phyloP scores from a whole-genome alignment of 331 rosid species.

The Phaseolus coccineus region DNA sequence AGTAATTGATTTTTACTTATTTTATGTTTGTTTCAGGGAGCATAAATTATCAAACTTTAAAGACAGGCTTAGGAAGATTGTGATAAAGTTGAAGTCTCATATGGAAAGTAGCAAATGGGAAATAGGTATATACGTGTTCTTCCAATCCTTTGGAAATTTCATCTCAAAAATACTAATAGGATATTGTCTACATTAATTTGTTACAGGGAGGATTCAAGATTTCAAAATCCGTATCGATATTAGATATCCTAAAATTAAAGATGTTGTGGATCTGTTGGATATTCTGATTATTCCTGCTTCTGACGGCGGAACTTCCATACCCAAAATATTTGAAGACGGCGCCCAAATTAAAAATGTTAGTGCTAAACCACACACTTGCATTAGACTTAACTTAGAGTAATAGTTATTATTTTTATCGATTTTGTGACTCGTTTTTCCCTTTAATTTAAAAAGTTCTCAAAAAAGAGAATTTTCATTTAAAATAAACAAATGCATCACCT shows the following conservation, averaged over 20 bases:
- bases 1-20: background rate
- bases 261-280: conserved; percentile 43
- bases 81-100: background rate
- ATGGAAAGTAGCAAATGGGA: background rate
- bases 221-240: background rate
- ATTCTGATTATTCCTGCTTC: conserved; percentile 24
- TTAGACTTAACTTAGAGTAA: background rate
- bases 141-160: background rate
- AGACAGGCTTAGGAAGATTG: conserved; percentile 2
- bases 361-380: background rate
- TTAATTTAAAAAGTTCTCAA: too few species aligned
- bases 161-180: background rate
- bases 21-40: conserved; percentile 30
- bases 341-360: conserved; percentile 23
- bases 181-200: background rate
- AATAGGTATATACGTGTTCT: conserved; percentile 29
- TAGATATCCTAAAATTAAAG: conserved; percentile 31
- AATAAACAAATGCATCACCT: background rate
- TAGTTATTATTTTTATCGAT: too few species aligned
- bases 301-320: conserved; percentile 25
- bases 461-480: background rate
- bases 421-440: too few species aligned
- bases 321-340: conserved; percentile 28
- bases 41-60: background rate
- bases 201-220: conserved; percentile 18